phyloP scores from a whole-genome alignment of 306 rosid species.

The Begonia loranthoides region DNA sequence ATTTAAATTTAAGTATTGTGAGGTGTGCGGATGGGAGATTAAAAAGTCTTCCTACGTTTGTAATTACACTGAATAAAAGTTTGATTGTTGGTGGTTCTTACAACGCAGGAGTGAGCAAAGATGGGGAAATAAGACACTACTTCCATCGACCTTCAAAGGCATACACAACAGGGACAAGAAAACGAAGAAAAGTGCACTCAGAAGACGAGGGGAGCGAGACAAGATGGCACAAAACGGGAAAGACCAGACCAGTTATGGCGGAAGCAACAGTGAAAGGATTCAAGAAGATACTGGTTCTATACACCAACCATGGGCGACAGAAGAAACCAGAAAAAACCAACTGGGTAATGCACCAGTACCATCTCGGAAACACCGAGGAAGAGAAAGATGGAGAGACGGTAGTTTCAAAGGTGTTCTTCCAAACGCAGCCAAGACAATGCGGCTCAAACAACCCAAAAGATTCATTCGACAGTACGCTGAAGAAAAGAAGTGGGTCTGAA shows the following conservation, averaged over 20 bases:
- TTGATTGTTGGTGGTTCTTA: too few species aligned
- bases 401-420: slow-evolving; percentile 77
- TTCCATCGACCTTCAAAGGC: slow-evolving; percentile 91
- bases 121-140: slow-evolving; percentile 78
- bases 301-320: slow-evolving; percentile 74
- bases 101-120: slow-evolving; percentile 69
- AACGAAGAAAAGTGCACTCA: slow-evolving; percentile 76
- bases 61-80: too few species aligned
- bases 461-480: not conserved
- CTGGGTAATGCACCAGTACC: slow-evolving; percentile 98
- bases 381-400: slow-evolving; percentile 84
- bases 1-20: too few species aligned
- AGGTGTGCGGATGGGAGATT: not conserved
- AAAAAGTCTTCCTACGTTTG: not conserved
- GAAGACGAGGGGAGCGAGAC: slow-evolving; percentile 74
- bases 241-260: slow-evolving; percentile 46
- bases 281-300: slow-evolving; percentile 79
- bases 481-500: not conserved
- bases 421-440: slow-evolving; percentile 70
- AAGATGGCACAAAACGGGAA: slow-evolving; percentile 97
- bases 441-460: slow-evolving; percentile 33
- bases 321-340: slow-evolving; percentile 74
- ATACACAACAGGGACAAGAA: slow-evolving; percentile 83
- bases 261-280: slow-evolving; percentile 48
- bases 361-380: slow-evolving; percentile 70